Base-by-base conservation (phyloP, 164 flowering plant species). In the Magnolia sinica region DNA sequence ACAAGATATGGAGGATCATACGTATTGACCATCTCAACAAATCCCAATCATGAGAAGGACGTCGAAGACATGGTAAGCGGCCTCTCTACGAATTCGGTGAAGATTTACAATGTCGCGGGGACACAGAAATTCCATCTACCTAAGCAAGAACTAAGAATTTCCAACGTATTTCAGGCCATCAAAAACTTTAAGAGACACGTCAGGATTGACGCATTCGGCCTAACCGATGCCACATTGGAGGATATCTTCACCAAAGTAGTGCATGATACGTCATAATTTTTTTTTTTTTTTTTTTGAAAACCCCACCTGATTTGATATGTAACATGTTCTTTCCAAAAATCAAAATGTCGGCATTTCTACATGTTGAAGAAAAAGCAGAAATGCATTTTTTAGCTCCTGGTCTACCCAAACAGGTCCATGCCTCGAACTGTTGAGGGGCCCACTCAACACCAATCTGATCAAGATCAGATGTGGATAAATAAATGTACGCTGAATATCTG, bases 51-150 rank as follows among this genome's bases (percentile, higher is more conserved):
- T 3, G 79, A 52, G 23, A 24, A 71, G 19, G 50, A 19, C 1
- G 77, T 58, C 7, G 70, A 64, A 10, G 7, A 51, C 58, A 50
- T 64, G 50, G 69, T 72, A 1, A 64, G 64, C 1, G 4, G 29
- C 19, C 70, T 77, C 50, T 77, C 79, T 49, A n/a, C 31, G 22
- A 77, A 50, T 50, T 49, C 64, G 63, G 24, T 18, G 49, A 71
- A 49, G 58, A 58, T 64, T 37, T 71, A 49, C 20, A 64, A 72
- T 49, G 71, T 77, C 9, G 61, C 51, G 2, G 75, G 79, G 50
- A 77, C 79, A 18, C 70, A 63, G 64, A 77, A 77, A 73, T 77
- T 71, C 29, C 69, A 70, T 11, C 71, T 77, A 58, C 74, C 71
- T 1, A 77, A 77, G 79, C 23, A 71, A 49, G 79, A 64, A 1